Evolutionary conservation across 2,329 filamentous ascomycete species (phyloP).

Genomic region (Diaporthe nobilis): DNA sequence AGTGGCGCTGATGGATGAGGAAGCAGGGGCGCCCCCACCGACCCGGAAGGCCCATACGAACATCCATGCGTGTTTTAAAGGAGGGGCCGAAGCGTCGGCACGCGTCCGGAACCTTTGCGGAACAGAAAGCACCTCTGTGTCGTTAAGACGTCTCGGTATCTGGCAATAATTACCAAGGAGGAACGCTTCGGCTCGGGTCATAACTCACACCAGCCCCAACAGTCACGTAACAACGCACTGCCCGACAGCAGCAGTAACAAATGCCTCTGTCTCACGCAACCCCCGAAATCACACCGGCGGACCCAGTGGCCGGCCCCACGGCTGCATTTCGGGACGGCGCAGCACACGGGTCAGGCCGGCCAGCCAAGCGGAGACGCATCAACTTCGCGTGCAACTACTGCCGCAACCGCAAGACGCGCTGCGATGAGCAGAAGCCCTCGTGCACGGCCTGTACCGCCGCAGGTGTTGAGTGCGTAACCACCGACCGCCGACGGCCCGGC

Average conservation of each 20-base stretch:
- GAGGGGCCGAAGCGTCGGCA: constrained; percentile 13
- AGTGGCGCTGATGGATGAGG: background rate
- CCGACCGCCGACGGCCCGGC: constrained; percentile 2
- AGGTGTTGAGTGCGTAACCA: constrained; percentile 3
- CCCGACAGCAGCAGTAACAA: background rate
- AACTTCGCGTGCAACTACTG: constrained; percentile 48
- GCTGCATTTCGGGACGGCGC: background rate
- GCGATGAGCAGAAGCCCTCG: constrained; percentile 47
- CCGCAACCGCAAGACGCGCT: constrained; percentile 50
- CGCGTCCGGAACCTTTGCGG: background rate
- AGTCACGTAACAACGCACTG: background rate
- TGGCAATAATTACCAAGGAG: background rate
- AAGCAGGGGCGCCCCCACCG: background rate
- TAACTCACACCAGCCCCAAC: background rate
- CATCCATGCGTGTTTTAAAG: background rate
- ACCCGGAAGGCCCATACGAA: background rate
- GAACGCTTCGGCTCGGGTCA: background rate
- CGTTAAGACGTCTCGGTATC: background rate
- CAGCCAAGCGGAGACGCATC: constrained; percentile 44
- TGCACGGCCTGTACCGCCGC: constrained; percentile 37
- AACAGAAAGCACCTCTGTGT: background rate
- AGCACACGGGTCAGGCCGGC: background rate
- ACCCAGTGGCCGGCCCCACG: background rate
- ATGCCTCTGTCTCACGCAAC: background rate
- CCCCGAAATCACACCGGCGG: background rate